phyloP scores from a whole-genome alignment of 2,329 filamentous ascomycete species.

The Phialocephala sp. region DNA sequence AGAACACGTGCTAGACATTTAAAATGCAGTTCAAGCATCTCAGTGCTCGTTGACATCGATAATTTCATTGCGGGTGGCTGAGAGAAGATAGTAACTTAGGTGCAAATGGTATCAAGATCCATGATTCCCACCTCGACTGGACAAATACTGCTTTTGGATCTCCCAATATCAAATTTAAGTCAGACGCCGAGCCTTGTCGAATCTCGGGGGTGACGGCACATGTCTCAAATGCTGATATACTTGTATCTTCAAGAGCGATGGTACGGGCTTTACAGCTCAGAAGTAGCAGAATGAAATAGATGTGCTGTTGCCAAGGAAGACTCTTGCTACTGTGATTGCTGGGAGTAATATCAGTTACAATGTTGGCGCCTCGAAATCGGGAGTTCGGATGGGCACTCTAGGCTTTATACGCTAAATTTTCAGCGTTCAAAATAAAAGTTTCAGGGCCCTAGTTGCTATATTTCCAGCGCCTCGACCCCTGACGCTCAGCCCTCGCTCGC shows the following conservation, averaged over 20 bases:
- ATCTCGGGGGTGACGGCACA: conserved; percentile 20
- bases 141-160: conserved; percentile 36
- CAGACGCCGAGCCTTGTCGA: conserved; percentile 26
- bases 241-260: conserved; percentile 28
- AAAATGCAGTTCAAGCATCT: too few relatives aligned
- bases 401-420: too few relatives aligned
- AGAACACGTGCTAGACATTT: too few relatives aligned
- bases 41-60: too few relatives aligned
- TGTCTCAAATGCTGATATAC: conserved; percentile 25
- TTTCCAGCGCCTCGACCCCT: not conserved
- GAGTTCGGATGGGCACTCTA: too few relatives aligned
- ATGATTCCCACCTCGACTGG: conserved; percentile 36
- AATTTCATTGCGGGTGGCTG: too few relatives aligned
- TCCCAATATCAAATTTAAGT: conserved; percentile 33
- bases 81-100: conserved; percentile 22
- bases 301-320: conserved; percentile 2
- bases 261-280: conserved; percentile 21
- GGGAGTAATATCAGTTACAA: conserved; percentile 23
- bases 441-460: not conserved
- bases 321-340: conserved; percentile 17
- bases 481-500: not conserved
- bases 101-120: conserved; percentile 40
- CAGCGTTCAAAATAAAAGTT: not conserved
- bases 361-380: too few relatives aligned
- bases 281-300: conserved; percentile 20